Percentiles rank a stretch among this genome's conserved stretches.
Conservation (phyloP, 768 basidiomycete species). For the Ephemerocybe angulata region DNA sequence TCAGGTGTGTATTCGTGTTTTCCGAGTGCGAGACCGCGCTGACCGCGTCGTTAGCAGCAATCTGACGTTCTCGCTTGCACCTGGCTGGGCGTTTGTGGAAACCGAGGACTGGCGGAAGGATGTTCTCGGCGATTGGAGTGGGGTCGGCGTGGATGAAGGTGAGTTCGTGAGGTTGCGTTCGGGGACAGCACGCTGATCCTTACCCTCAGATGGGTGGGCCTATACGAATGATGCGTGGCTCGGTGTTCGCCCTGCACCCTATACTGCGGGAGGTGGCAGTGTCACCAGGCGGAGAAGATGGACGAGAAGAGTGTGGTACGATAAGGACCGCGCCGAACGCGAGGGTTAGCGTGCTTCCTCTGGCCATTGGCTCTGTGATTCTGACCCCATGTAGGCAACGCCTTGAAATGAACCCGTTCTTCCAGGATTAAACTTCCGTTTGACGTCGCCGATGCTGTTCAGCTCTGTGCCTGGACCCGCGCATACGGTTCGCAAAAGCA, state of each 20-base stretch:
- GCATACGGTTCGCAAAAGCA: too few species aligned
- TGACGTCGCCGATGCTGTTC: too few species aligned
- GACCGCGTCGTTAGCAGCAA: slow-evolving; percentile 53
- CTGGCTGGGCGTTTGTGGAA: slow-evolving; percentile 71
- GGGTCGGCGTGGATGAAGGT: slow-evolving; percentile 31
- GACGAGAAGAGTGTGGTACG: slow-evolving; percentile 65
- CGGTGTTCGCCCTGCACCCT: slow-evolving; percentile 39
- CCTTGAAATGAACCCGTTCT: not conserved
- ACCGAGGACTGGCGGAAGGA: slow-evolving; percentile 79
- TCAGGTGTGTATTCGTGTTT: slow-evolving; percentile 46
- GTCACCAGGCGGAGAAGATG: slow-evolving; percentile 70
- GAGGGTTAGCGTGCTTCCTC: not conserved
- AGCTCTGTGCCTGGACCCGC: too few species aligned
- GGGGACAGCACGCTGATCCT: not conserved
- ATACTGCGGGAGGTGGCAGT: slow-evolving; percentile 41
- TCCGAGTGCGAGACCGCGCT: not conserved
- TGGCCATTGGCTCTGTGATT: not conserved
- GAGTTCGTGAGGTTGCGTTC: not conserved
- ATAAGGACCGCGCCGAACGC: slow-evolving; percentile 18
- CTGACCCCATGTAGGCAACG: not conserved
- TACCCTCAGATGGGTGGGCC: slow-evolving; percentile 65
- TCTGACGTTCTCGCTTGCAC: slow-evolving; percentile 72
- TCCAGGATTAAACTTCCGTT: too few species aligned
- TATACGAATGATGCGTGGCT: slow-evolving; percentile 79
- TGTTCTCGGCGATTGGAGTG: slow-evolving; percentile 53